A percentile compares a stretch with the other conserved stretches of the same genome.
These are phyloP conservation scores for Cocos nucifera DNA, from an alignment of 176 grass and related monocot genomes.

Conservation along the genomic window DNA sequence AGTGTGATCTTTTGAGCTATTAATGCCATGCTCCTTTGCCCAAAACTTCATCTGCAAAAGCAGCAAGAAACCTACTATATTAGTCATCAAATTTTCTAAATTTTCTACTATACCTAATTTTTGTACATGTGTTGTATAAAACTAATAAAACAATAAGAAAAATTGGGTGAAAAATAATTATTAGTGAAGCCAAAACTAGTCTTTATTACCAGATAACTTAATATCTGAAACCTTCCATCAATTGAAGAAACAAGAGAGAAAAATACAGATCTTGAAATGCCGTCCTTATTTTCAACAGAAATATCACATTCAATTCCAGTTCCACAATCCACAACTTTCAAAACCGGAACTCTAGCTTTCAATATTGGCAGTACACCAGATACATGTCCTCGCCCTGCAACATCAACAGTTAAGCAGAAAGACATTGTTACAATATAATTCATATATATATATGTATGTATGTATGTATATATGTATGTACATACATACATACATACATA, in stretches of 20 bases:
- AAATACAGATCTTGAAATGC: slow-evolving; percentile 68
- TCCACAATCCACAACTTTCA: slow-evolving; percentile 62
- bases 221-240: slow-evolving; percentile 82
- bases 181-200: slow-evolving; percentile 10
- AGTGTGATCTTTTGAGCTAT: slow-evolving; percentile 64
- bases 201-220: slow-evolving; percentile 67
- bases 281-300: slow-evolving; percentile 90
- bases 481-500: too few species aligned
- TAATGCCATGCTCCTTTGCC: slow-evolving; percentile 72
- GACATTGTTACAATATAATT: too few species aligned
- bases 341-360: slow-evolving; percentile 66
- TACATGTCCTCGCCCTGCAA: slow-evolving; percentile 42
- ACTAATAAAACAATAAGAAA: too few species aligned
- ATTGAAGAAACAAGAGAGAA: slow-evolving; percentile 55
- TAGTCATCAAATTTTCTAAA: too few species aligned
- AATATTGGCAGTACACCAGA: slow-evolving; percentile 59
- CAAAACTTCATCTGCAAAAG: slow-evolving; percentile 63
- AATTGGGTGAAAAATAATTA: background rate
- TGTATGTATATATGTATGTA: too few species aligned
- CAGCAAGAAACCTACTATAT: slow-evolving; percentile 9
- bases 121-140: too few species aligned
- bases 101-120: too few species aligned
- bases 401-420: background rate
- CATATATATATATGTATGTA: too few species aligned
- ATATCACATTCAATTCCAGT: slow-evolving; percentile 75